Evolutionary conservation across 2,329 filamentous ascomycete species (phyloP).

Genomic region (Fusarium tupiense): DNA sequence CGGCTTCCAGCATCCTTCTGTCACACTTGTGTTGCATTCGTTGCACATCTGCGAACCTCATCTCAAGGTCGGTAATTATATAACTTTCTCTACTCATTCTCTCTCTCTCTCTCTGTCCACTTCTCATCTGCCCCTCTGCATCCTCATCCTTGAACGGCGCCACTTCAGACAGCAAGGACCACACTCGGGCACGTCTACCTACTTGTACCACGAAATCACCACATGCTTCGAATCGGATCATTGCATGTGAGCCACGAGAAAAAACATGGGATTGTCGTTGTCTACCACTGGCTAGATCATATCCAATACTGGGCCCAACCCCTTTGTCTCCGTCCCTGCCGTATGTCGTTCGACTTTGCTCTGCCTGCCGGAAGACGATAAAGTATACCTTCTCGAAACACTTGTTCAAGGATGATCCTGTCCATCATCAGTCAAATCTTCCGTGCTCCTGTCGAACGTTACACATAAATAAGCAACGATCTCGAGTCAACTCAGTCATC

Average conservation of each 20-base stretch:
- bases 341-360: slow-evolving; percentile 28
- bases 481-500: not conserved
- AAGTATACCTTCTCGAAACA: slow-evolving; percentile 18
- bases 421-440: slow-evolving; percentile 19
- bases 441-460: slow-evolving; percentile 28
- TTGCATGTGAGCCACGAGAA: not conserved
- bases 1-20: slow-evolving; percentile 23
- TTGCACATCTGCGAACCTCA: slow-evolving; percentile 3
- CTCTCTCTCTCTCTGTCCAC: not conserved
- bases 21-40: slow-evolving; percentile 22
- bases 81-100: not conserved
- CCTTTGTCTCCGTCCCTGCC: slow-evolving; percentile 8
- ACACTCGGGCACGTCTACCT: slow-evolving; percentile 1
- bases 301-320: slow-evolving; percentile 4
- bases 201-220: slow-evolving; percentile 1
- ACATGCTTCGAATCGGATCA: not conserved
- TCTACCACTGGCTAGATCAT: not conserved
- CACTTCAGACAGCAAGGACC: slow-evolving; percentile 16
- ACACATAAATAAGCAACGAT: slow-evolving; percentile 12
- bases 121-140: not conserved
- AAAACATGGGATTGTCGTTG: not conserved
- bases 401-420: slow-evolving; percentile 12
- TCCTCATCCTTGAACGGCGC: slow-evolving; percentile 5
- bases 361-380: slow-evolving; percentile 16
- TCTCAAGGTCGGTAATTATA: slow-evolving; percentile 8